Base-by-base conservation (phyloP, 495 filamentous ascomycete genomes). In the Lophiotrema nucula region DNA sequence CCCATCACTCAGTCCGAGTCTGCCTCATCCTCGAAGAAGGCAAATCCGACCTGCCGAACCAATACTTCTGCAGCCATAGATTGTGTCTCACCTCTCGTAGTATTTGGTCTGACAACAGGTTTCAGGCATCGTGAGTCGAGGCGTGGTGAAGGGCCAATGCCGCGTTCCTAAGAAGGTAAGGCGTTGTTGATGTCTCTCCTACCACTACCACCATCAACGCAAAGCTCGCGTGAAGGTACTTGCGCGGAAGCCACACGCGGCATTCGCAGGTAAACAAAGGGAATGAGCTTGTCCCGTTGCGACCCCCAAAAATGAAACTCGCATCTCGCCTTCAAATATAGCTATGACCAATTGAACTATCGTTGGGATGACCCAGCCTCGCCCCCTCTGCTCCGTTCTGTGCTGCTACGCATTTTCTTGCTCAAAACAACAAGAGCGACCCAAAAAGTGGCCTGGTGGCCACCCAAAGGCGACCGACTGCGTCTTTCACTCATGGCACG, bases 41-140 rank as follows among this genome's bases (percentile, higher is more conserved):
- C 58, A 58, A 43, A 59, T 22, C 8, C 38, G 31, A 22, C 18
- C 49, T 55, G 27, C 64, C 60, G 59, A 63, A 42, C 60, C 64
- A 62, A 67, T 67, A 23, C 47, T 47, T 18, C 54, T 46, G 43
- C 59, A 39, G 45, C 51, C 47, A 60, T 62, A 62, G 64, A 62
- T 67, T 67, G 54, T 54, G 45, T 59, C 51, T 63, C 45, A 59
- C 59, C 64, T 47, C 35, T 59, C 31, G 55, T 47, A 19, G 63
- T 49, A 28, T 27, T 33, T 25, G 23, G 44, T 58, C 60, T 57
- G 63, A 58, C 63, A 58, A 21, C 43, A 53, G 41, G 54, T 46
- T 22, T 56, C 54, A 45, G 31, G 37, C 43, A 42, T 41, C 25
- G 41, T 49, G 42, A 44, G 26, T 53, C 21, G 56, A 42, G 57